phyloP scores from a whole-genome alignment of 2,329 filamentous ascomycete species.

The Drechslerella dactyloides region DNA sequence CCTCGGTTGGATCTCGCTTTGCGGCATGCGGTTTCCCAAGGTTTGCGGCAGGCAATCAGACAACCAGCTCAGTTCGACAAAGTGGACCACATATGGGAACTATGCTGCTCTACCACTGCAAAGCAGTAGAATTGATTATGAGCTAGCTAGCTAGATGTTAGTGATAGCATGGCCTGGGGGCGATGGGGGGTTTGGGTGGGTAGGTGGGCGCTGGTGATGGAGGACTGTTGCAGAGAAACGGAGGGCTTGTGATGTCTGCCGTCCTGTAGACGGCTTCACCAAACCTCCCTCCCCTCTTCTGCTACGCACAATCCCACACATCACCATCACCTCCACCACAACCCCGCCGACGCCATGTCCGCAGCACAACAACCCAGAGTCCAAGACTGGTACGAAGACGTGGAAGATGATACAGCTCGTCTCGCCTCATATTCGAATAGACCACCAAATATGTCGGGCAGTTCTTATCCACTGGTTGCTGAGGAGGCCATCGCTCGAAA shows the following conservation, averaged over 20 bases:
- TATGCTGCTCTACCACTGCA: background rate
- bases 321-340: too few species aligned
- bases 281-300: background rate
- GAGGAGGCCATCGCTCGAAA: conserved; percentile 8
- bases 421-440: too few species aligned
- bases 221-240: background rate
- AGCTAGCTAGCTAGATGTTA: background rate
- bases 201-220: background rate
- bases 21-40: conserved; percentile 21
- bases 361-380: background rate
- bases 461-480: background rate
- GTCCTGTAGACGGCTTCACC: background rate
- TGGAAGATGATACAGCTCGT: too few species aligned
- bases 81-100: background rate
- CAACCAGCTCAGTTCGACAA: background rate
- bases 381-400: background rate
- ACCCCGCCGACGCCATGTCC: background rate
- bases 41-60: background rate
- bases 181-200: background rate
- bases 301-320: background rate
- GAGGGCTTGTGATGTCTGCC: background rate
- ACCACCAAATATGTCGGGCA: too few species aligned
- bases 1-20: background rate
- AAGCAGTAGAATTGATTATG: background rate
- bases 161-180: background rate